Conservation (phyloP, 2,329 filamentous ascomycete genomes). For the Septoria linicola region DNA sequence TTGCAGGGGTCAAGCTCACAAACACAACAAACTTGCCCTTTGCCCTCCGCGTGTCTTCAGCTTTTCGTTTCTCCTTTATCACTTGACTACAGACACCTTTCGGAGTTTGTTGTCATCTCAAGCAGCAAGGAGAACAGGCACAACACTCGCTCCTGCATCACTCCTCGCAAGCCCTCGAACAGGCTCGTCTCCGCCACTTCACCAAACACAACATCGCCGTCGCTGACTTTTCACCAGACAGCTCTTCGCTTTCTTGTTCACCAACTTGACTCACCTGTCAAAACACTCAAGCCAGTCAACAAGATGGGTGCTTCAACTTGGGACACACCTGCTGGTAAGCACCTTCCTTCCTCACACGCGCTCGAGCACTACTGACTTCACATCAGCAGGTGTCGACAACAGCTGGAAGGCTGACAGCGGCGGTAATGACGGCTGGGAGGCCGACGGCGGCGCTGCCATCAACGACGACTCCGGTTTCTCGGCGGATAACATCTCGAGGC, state of each 20-base stretch:
- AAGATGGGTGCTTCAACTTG: conserved; percentile 28
- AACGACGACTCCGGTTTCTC: conserved; percentile 23
- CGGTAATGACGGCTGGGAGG: conserved; percentile 18
- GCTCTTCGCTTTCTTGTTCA: too few species aligned
- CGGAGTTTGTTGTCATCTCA: background rate
- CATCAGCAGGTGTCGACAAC: conserved; percentile 16
- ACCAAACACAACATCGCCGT: background rate
- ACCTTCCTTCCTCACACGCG: background rate
- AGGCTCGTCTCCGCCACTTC: too few species aligned
- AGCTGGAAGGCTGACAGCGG: conserved; percentile 28
- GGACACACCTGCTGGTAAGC: conserved; percentile 28
- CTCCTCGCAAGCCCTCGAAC: background rate
- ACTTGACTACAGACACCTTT: background rate
- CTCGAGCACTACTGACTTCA: conserved; percentile 13
- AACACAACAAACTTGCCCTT: background rate
- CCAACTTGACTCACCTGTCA: background rate
- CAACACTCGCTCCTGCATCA: background rate
- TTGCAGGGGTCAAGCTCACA: too few species aligned
- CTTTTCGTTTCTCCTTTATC: background rate
- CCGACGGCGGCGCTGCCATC: conserved; percentile 10
- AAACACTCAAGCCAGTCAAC: background rate
- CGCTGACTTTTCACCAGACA: conserved; percentile 1
- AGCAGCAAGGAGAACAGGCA: background rate
- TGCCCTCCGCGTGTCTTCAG: background rate
- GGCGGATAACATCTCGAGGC: conserved; percentile 33